Evolutionary conservation across 495 filamentous ascomycete genomes (phyloP).

Genomic region (Ramalina peruviana): DNA sequence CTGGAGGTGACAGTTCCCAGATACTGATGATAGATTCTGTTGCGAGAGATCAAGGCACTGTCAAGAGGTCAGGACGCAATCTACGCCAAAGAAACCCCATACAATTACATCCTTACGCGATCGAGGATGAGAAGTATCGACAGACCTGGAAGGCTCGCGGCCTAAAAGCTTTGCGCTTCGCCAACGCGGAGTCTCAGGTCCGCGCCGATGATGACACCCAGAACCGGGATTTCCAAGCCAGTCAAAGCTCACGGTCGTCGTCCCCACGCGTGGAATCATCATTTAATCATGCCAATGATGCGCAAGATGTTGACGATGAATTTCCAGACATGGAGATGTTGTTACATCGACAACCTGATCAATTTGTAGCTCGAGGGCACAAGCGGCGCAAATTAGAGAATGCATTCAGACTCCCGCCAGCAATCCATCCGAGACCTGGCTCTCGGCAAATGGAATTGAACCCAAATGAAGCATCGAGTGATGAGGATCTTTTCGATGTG

Average conservation of each 20-base stretch:
- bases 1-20: too few species aligned
- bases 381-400: slow-evolving; percentile 25
- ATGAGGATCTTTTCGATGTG: slow-evolving; percentile 10
- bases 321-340: slow-evolving; percentile 17
- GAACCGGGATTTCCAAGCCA: slow-evolving; percentile 25
- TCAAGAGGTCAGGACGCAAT: slow-evolving; percentile 12
- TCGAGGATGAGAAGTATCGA: slow-evolving; percentile 55
- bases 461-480: background rate
- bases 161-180: slow-evolving; percentile 45
- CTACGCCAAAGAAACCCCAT: slow-evolving; percentile 60
- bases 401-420: slow-evolving; percentile 16
- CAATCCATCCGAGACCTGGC: background rate
- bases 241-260: background rate
- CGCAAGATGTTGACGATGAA: slow-evolving; percentile 8
- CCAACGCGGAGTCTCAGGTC: slow-evolving; percentile 16
- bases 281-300: background rate
- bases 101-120: slow-evolving; percentile 57
- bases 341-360: background rate
- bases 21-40: too few species aligned
- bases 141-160: slow-evolving; percentile 46
- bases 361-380: slow-evolving; percentile 8
- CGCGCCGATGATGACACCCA: slow-evolving; percentile 28
- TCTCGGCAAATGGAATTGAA: slow-evolving; percentile 2
- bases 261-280: background rate
- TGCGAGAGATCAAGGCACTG: too few species aligned